Conservation (phyloP, 108 stramenopile genomes). For the Cyclostephanos tholiformis region DNA sequence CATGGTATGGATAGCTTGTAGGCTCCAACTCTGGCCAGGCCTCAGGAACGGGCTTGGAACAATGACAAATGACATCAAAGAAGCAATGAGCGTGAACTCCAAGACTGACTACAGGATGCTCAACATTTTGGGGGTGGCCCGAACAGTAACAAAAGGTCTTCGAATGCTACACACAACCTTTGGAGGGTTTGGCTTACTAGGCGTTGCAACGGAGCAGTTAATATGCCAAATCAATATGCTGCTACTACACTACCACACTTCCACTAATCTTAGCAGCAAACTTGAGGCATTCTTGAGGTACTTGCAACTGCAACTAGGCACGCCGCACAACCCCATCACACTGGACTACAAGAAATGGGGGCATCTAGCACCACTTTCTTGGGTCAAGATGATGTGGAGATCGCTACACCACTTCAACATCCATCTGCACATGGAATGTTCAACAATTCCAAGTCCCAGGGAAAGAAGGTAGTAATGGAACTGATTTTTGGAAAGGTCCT, state of each 20-base stretch:
- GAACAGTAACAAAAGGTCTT: too few relatives aligned
- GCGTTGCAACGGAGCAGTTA: not conserved
- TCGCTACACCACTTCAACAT: not conserved
- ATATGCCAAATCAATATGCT: not conserved
- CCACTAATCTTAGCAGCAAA: not conserved
- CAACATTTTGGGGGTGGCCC: too few relatives aligned
- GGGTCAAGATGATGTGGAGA: not conserved
- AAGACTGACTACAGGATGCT: too few relatives aligned
- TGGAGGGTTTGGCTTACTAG: not conserved
- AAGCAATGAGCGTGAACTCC: not conserved
- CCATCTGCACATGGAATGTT: too few relatives aligned
- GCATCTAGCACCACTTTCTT: not conserved
- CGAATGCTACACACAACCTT: not conserved
- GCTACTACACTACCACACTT: not conserved
- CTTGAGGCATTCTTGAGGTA: not conserved
- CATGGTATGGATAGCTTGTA: not conserved
- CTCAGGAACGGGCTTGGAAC: not conserved
- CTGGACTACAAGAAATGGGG: not conserved
- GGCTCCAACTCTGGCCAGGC: slow-evolving; percentile 3
- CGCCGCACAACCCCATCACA: not conserved
- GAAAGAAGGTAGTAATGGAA: too few relatives aligned
- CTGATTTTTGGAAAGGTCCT: too few relatives aligned
- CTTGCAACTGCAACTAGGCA: slow-evolving; percentile 1
- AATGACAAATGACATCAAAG: slow-evolving; percentile 2
- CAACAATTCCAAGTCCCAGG: too few relatives aligned